A percentile compares a stretch with the other conserved stretches of the same genome.
phyloP scores from a whole-genome alignment of 495 filamentous ascomycete genomes.

The Talaromyces trachyspermus region DNA sequence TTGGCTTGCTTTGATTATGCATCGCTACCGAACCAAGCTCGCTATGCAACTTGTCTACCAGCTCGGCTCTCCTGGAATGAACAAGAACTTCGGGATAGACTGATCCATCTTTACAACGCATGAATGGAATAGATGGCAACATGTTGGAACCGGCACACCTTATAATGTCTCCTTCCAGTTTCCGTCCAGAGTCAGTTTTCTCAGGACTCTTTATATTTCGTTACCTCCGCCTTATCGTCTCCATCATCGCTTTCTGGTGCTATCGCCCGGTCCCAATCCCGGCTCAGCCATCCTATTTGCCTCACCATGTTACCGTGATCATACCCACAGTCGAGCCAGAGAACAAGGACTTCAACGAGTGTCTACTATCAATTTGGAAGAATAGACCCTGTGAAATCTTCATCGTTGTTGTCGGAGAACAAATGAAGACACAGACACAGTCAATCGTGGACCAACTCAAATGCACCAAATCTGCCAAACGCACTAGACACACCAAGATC shows the following conservation, averaged over 20 bases:
- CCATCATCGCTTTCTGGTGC: conserved; percentile 37
- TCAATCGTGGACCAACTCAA: not conserved
- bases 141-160: no score
- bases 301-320: conserved; percentile 47
- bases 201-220: conserved; percentile 27
- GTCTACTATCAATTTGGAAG: conserved; percentile 19
- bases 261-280: conserved; percentile 33
- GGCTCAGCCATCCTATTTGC: conserved; percentile 24
- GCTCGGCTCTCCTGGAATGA: no score
- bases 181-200: no score
- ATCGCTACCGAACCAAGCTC: no score
- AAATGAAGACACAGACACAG: conserved; percentile 4
- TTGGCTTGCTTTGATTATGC: no score
- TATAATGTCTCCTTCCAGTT: no score
- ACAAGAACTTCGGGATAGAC: no score
- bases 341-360: conserved; percentile 23
- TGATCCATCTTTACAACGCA: no score
- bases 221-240: conserved; percentile 40
- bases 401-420: conserved; percentile 25
- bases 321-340: conserved; percentile 42
- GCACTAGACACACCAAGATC: no score
- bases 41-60: no score
- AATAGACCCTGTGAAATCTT: conserved; percentile 28
- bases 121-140: no score
- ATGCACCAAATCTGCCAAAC: conserved; percentile 13